Percentiles rank a stretch among this genome's conserved stretches.
Evolutionary conservation across 192 early-diverging fungal species (phyloP).

Genomic region (Entrophospora sp.): DNA sequence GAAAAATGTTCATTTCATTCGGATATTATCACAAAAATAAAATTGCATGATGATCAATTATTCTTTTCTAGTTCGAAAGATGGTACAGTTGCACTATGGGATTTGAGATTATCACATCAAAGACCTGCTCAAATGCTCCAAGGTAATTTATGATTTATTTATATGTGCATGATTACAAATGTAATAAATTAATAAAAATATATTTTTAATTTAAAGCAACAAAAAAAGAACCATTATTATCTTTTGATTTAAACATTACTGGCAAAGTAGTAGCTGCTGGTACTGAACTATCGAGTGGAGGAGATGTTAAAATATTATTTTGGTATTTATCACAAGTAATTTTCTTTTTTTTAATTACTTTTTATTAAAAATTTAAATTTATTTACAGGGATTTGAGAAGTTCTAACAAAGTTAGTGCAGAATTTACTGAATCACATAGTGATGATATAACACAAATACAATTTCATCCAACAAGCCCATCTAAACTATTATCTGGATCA

Average conservation of each 20-base stretch:
- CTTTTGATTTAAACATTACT: conserved; percentile 44
- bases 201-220: conserved; percentile 10
- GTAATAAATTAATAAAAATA: neutral
- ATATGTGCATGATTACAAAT: neutral
- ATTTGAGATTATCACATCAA: conserved; percentile 43
- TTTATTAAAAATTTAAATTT: neutral
- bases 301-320: conserved; percentile 44
- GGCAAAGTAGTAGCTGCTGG: conserved; percentile 47
- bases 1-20: conserved; percentile 46
- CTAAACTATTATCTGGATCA: conserved; percentile 59
- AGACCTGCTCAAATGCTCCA: conserved; percentile 48
- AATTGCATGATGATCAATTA: conserved; percentile 41
- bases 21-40: conserved; percentile 54
- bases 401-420: conserved; percentile 20
- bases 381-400: conserved; percentile 25
- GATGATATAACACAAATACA: conserved; percentile 74
- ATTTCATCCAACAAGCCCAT: conserved; percentile 46
- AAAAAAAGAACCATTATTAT: conserved; percentile 28
- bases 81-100: conserved; percentile 55
- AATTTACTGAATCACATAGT: conserved; percentile 58
- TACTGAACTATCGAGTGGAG: conserved; percentile 35
- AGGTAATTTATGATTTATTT: conserved; percentile 30
- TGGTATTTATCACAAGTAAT: conserved; percentile 26
- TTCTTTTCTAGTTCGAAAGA: conserved; percentile 59
- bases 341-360: neutral